phyloP scores from a whole-genome alignment of 495 filamentous ascomycete genomes.

The Tuber aestivum region DNA sequence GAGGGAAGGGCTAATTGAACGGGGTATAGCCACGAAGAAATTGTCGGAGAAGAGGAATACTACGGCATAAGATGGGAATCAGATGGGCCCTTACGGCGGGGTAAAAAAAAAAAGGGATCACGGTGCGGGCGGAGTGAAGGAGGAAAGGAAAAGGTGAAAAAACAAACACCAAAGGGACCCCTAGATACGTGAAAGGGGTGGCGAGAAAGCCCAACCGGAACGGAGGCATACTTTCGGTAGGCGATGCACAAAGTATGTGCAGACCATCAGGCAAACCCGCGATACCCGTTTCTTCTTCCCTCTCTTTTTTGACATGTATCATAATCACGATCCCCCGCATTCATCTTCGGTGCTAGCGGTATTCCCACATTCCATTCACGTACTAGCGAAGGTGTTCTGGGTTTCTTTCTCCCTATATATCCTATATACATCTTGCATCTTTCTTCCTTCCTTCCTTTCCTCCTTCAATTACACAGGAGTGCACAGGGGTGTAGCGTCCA shows the following conservation, averaged over 20 bases:
- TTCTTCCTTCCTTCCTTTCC: background rate
- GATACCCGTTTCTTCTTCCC: background rate
- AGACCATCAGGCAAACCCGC: background rate
- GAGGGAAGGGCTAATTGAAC: background rate
- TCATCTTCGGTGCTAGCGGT: background rate
- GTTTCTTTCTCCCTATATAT: background rate
- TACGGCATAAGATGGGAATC: background rate
- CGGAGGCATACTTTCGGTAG: background rate
- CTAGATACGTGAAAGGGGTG: background rate
- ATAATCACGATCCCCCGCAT: background rate
- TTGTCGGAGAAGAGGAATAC: slow-evolving; percentile 29
- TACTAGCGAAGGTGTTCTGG: background rate
- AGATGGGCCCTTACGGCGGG: background rate
- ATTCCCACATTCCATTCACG: background rate
- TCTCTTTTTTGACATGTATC: background rate
- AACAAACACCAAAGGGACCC: background rate
- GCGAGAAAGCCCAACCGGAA: background rate
- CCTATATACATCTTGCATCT: background rate
- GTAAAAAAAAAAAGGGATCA: background rate
- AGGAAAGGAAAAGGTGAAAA: background rate
- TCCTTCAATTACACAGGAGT: background rate
- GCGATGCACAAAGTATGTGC: background rate
- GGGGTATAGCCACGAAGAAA: slow-evolving; percentile 32
- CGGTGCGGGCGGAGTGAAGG: background rate
- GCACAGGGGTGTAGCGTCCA: background rate